Percentiles rank a stretch among this genome's conserved stretches.
Conservation (phyloP, 129 eudicot species). For the Apium graveolens region DNA sequence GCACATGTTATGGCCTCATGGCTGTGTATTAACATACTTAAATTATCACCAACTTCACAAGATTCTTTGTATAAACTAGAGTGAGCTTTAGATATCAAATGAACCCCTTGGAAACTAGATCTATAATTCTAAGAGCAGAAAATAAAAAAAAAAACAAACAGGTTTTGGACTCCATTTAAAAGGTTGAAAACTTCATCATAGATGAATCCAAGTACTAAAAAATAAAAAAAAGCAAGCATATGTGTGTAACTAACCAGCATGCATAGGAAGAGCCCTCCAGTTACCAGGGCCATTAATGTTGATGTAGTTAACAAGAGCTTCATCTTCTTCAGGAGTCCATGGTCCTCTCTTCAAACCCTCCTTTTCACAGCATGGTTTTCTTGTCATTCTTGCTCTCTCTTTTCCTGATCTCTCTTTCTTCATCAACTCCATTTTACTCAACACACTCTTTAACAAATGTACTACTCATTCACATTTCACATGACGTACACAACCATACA, state of each 20-base stretch:
- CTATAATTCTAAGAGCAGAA: not conserved
- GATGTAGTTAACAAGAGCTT: conserved; percentile 41
- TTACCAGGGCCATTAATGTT: conserved; percentile 57
- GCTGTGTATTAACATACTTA: not conserved
- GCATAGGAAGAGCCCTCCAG: conserved; percentile 91
- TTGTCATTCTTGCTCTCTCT: conserved; percentile 37
- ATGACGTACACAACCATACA: not conserved
- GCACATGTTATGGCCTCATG: not conserved
- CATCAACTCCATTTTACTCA: not conserved
- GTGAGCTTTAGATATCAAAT: not conserved
- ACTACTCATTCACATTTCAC: not conserved
- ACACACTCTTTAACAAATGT: not conserved
- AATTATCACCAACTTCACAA: not conserved
- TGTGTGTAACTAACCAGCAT: conserved; percentile 45
- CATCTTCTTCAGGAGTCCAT: conserved; percentile 85
- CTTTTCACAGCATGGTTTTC: conserved; percentile 79
- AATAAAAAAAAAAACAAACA: no score
- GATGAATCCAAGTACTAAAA: not conserved
- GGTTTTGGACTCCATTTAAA: no score
- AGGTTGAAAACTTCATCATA: no score
- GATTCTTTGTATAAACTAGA: not conserved
- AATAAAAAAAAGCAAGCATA: not conserved
- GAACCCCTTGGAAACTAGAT: not conserved
- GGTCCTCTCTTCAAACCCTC: conserved; percentile 76
- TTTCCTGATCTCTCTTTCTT: not conserved